Evolutionary conservation across 2,329 filamentous ascomycete genomes (phyloP), one percentile per base, ranked within the genome.

Genomic region (Chaetomiaceae sp.): DNA sequence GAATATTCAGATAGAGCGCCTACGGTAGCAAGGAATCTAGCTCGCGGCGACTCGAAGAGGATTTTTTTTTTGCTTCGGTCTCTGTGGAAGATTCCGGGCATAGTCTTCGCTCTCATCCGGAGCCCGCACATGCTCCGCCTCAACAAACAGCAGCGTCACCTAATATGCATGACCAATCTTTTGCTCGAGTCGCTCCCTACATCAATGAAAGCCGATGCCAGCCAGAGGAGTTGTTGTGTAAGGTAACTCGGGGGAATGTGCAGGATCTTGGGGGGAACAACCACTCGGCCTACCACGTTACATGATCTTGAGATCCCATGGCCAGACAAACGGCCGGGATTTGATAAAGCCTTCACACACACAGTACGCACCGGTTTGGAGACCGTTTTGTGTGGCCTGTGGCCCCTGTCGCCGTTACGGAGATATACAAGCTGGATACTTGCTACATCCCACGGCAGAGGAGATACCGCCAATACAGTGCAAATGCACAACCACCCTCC

Each of bases 401-500:
- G 7, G 5, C 29, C n/a, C 20, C 29, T 9, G 13, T 27, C 36
- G 14, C 37, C 47, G 47, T 49, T 49, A 49, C 32, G 40, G 18
- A 13, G 4, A 7, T n/a, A 33, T 33, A 43, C 38, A 25, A 20
- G 16, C 6, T 23, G 40, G 13, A 49, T 34, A 30, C 34, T 21
- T n/a, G 3, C 7, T 6, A 36, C 32, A 4, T 23, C 27, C 4
- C n/a, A 27, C 21, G 37, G 21, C 41, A 38, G 32, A 42, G 27
- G 21, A 5, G 34, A 41, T 36, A 53, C 30, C 41, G 10, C 13
- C 9, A 43, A 44, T 45, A 54, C 51, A 54, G 51, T 54, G 46
- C 30, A 49, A 18, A 54, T 48, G 44, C 45, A 53, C 43, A 37
- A 37, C 14, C 5, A 13, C 27, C 29, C 5, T 53, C 23, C 23